Percentiles rank a stretch among this genome's conserved stretches.
phyloP scores from a whole-genome alignment of 2,329 filamentous ascomycete genomes.

The Arthrobotrys megalospora region DNA sequence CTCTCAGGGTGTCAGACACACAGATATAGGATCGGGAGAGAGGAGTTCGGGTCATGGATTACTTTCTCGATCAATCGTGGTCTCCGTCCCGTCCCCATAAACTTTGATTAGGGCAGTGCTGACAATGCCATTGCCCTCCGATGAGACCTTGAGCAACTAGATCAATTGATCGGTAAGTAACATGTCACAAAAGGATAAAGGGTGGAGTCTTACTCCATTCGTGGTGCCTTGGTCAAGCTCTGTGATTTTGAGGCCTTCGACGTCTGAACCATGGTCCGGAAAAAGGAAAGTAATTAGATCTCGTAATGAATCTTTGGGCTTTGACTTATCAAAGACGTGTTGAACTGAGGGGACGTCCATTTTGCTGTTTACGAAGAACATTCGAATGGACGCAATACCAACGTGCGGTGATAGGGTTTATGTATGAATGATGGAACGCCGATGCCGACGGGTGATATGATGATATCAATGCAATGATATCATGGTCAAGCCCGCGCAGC shows the following conservation, averaged over 20 bases:
- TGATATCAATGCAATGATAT: too few species aligned
- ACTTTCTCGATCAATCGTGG: slow-evolving; percentile 15
- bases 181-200: background rate
- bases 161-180: background rate
- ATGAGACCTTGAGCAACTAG: background rate
- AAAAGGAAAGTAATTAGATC: background rate
- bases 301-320: background rate
- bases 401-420: too few species aligned
- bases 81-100: slow-evolving; percentile 8
- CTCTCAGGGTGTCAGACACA: background rate
- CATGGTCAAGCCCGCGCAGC: too few species aligned
- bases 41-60: background rate
- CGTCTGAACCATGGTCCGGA: background rate
- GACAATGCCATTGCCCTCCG: background rate
- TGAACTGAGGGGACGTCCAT: background rate
- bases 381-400: too few species aligned
- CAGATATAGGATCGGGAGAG: background rate
- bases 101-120: background rate
- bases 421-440: too few species aligned
- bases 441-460: too few species aligned
- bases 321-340: background rate
- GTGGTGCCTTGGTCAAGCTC: background rate
- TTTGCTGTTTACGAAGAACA: too few species aligned
- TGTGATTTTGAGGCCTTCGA: background rate
- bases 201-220: background rate